Base-by-base conservation (phyloP, 2,329 filamentous ascomycete genomes). In the Pseudogymnoascus sp. region DNA sequence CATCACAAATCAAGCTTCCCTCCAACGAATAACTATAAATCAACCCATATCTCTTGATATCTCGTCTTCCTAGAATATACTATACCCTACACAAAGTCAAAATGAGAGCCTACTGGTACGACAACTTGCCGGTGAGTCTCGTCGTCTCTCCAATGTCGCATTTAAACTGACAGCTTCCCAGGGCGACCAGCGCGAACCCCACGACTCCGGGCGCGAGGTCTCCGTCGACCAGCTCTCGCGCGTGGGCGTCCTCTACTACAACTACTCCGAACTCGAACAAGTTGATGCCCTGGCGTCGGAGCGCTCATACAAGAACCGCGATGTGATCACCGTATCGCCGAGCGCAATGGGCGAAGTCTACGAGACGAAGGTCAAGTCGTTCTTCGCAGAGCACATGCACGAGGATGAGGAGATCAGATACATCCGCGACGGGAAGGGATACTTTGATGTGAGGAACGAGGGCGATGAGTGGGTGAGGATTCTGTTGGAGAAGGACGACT, bases 351-450 rank as follows among this genome's bases (percentile, higher is more conserved):
- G 91, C 63, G 89, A 84, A 40, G 77, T 86, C 50, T 99, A 97
- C 78, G 93, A 99, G 77, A 84, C 89, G 67, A 97, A 97, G 77
- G 91, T 99, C 66, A 92, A 91, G 79, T 85, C 77, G 68, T 99
- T 99, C 80, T 99, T 97, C 79, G 75, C 89, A 70, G 94, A 99
- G 81, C 94, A 99, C 75, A 76, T 99, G 70, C 94, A 99, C 74
- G 94, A 99, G 79, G 94, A 99, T 70, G 94, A 99, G 78, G 94
- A 99, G 82, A 99, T 99, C 68, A 82, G 94, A 59, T 99, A 97
- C 72, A 92, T 99, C 68, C 81, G 91, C 33, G 92, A 88, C 65
- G 94, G 94, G 0, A 83, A 84, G 63, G 94, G 94, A 0, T 99
- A 89, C 75, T 99, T 99, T 73, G 94, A 99, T 76, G 92, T 99